Evolutionary conservation across 805 yeast genomes (phyloP), one percentile per base, ranked within the genome.

Genomic region (Starmerella vaccinii): DNA sequence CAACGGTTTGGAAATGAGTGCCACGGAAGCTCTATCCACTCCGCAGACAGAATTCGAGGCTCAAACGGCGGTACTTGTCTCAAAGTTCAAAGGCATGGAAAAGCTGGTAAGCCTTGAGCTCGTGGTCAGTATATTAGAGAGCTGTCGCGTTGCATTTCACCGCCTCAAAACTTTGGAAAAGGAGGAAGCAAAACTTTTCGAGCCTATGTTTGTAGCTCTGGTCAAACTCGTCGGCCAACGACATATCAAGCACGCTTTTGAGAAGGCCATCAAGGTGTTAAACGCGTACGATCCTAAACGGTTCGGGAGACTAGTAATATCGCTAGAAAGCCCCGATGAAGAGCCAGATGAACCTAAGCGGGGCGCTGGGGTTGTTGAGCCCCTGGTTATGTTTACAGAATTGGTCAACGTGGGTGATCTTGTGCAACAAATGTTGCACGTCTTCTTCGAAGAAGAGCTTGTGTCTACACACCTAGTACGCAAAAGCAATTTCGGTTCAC

Each of bases 331-430:
- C 10, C 1, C 15, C 6, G 46, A 21, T 13, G 43, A 46, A 2
- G 44, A 29, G 15, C 41, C 35, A 7, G 58, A 54, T 16, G 34
- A 27, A 4, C 50, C 44, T 23, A 55, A 48, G 8, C 56, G 52
- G 34, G 23, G 35, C 18, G 59, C 40, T 12, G 65, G 43, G 12
- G 65, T 68, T 2, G 81, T 84, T n/a, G 94, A 84, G 55, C 97
- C 97, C 0, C 71, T 90, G 48, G 82, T 82, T 0, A 78, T 84
- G 41, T 90, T 92, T 59, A 83, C 94, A 16, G 97, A 90, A 63
- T 73, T 92, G 50, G 92, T 92, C 32, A 92, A 89, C 59, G 81
- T 86, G 53, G 97, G 96, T 4, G 98, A 90, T 65, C 70, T 90
- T 51, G 85, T 92, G 21, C 82, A 87, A 60, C 97, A 90, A 63